Conservation (phyloP, 2,329 filamentous ascomycete species). For the Alternaria viburni region DNA sequence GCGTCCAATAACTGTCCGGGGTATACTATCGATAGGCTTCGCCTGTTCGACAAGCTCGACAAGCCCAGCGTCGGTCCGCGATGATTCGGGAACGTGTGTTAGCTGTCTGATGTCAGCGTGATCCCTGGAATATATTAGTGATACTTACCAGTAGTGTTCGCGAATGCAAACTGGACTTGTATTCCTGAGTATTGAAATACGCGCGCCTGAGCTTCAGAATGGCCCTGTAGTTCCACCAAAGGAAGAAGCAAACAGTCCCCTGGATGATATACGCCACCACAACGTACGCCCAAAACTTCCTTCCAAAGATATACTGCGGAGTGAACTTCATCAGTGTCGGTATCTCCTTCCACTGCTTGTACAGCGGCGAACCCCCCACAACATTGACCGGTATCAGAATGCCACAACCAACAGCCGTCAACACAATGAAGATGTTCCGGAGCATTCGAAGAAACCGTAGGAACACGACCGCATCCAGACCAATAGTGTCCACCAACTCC, state of each 20-base stretch:
- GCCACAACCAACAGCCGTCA: slow-evolving; percentile 74
- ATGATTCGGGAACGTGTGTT: slow-evolving; percentile 79
- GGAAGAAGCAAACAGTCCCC: slow-evolving; percentile 73
- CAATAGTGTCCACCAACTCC: slow-evolving; percentile 79
- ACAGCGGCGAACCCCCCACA: slow-evolving; percentile 43
- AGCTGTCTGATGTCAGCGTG: slow-evolving; percentile 57
- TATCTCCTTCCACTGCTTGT: slow-evolving; percentile 35
- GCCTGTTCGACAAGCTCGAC: slow-evolving; percentile 79
- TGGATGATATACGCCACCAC: slow-evolving; percentile 69
- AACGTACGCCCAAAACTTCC: slow-evolving; percentile 65
- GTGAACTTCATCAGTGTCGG: slow-evolving; percentile 60
- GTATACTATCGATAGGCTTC: slow-evolving; percentile 75
- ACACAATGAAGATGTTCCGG: slow-evolving; percentile 82
- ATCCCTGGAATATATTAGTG: background rate
- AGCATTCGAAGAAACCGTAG: slow-evolving; percentile 87
- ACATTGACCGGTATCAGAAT: slow-evolving; percentile 85
- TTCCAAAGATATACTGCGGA: slow-evolving; percentile 60
- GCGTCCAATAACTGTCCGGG: slow-evolving; percentile 80
- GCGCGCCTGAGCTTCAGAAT: slow-evolving; percentile 72
- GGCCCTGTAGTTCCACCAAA: slow-evolving; percentile 88
- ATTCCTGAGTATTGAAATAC: slow-evolving; percentile 87
- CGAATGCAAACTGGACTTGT: slow-evolving; percentile 84
- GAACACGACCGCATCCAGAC: slow-evolving; percentile 90
- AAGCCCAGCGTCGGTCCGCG: slow-evolving; percentile 86
- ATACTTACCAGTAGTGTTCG: slow-evolving; percentile 60